Base-by-base conservation (phyloP, 208 protist species). In the Crithidia bombi region DNA sequence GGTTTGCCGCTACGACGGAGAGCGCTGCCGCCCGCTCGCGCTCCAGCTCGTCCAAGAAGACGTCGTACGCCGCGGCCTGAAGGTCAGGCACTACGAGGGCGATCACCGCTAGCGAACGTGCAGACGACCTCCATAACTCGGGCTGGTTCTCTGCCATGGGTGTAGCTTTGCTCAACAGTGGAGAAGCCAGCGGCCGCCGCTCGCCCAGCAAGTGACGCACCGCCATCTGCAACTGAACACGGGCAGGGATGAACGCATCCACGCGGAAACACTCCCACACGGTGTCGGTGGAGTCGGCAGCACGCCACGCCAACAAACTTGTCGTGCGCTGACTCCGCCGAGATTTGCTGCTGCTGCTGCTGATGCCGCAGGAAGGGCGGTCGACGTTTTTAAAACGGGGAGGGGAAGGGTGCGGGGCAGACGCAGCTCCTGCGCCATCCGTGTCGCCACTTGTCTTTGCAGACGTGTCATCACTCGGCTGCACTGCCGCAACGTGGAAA, bases 241-340 rank as follows among this genome's bases (percentile, higher is more conserved):
- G 46, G 15, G 73, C 11, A 2, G 86, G 86, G 30, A 91, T 64
- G 43, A 79, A 91, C 9, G 62, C 32, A 67, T 91, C 86, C 6
- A 91, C 82, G 32, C 82, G 80, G 64, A 81, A 84, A 38, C 81
- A 80, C 58, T 91, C 80, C 82, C 73, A 72, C 35, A 50, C 38
- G 5, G 56, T 25, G 3, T 57, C 15, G 51, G 15, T 21, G n/a
- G 12, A 5, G 51, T 5, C 51, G 51, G 12, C 15, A 25, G 51
- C 12, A 19, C 11, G 19, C n/a, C 11, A 21, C n/a, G n/a, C n/a
- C n/a, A n/a, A n/a, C n/a, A n/a, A n/a, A n/a, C n/a, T n/a, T n/a
- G n/a, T n/a, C n/a, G n/a, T n/a, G n/a, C n/a, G n/a, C n/a, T n/a
- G n/a, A n/a, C n/a, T n/a, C n/a, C n/a, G n/a, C n/a, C n/a, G n/a